Evolutionary conservation across 257 asterid species (phyloP), one percentile per base, ranked within the genome.

Genomic region (Nicotiana knightiana): DNA sequence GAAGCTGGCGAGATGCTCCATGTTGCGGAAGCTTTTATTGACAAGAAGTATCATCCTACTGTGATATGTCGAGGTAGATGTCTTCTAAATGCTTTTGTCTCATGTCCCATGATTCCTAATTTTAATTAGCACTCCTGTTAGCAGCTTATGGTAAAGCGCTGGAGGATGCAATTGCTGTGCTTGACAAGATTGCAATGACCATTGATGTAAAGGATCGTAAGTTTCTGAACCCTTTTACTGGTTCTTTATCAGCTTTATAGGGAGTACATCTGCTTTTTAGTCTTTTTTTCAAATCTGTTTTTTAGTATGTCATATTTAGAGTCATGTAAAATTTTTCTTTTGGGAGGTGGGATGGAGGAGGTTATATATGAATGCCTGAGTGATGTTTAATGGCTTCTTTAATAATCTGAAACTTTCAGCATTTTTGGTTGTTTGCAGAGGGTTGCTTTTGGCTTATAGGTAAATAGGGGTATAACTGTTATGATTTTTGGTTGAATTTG

Each of bases 1-100:
- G 88, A 71, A 96, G 99, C 98, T 84, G 99, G 99, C 85, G 99
- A 94, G 93, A 96, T 96, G 99, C 97, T 96, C 80, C 99, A 96
- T 82, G 98, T 96, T 88, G 99, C 98, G 13, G 99, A 96, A 88
- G 98, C 98, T 59, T 96, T 93, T 90, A 96, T 96, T 83, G 98
- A 89, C 87, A 94, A 94, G 87, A 89, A 84, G 71, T 96, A 91
- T 87, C 98, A 96, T 77, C 97, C 98, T 58, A 94, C 98, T 17
- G 97, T 94, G 64, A 94, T 96, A 70, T 96, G 98, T 81, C 90
- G 97, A 87, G 99, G 99, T 96, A 88, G 53, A 62, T 9, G 15
- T 8, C 24, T 21, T 73, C 28, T 26, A 73, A 46, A 24, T 48
- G 5, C 62, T n/a, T 71, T 71, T 4, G 1, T 21, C 26, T 37